A percentile compares a stretch with the other conserved stretches of the same genome.
Evolutionary conservation across 208 protist species (phyloP).

Genomic region (Ichthyophonus hoferi): DNA sequence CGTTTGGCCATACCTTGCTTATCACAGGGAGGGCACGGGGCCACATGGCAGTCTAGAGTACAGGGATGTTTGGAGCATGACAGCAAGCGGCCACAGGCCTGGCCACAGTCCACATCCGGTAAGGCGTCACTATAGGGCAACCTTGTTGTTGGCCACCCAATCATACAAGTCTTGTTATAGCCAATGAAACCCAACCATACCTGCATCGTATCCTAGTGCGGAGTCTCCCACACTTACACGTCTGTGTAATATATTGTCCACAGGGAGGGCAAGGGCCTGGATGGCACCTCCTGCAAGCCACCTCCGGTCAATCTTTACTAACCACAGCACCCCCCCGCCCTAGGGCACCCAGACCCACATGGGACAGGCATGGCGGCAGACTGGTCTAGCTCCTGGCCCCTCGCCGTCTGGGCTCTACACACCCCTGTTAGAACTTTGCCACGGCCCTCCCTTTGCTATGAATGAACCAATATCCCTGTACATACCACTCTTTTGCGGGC

Average conservation of each 20-base stretch:
- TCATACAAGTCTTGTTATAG: not conserved
- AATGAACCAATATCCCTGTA: not conserved
- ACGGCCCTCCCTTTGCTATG: not conserved
- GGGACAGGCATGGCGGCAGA: not conserved
- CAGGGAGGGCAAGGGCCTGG: conserved; percentile 44
- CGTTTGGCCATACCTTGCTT: not conserved
- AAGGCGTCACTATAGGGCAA: conserved; percentile 65
- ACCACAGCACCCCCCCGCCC: not conserved
- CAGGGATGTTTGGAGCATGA: conserved; percentile 74
- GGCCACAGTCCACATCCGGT: conserved; percentile 53
- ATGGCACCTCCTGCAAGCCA: conserved; percentile 16
- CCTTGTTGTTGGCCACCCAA: no score
- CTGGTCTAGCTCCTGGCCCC: not conserved
- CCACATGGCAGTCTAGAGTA: conserved; percentile 73
- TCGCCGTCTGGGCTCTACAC: not conserved
- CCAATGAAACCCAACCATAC: not conserved
- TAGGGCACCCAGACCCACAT: not conserved
- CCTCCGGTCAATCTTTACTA: not conserved
- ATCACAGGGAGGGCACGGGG: conserved; percentile 68
- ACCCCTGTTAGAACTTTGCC: not conserved
- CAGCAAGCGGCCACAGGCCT: conserved; percentile 74
- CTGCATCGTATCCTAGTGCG: conserved; percentile 58
- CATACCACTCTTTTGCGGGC: not conserved
- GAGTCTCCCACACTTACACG: conserved; percentile 28
- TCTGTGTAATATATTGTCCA: not conserved